phyloP scores from a whole-genome alignment of 2,329 filamentous ascomycete species.

The Aureobasidium pullulans region DNA sequence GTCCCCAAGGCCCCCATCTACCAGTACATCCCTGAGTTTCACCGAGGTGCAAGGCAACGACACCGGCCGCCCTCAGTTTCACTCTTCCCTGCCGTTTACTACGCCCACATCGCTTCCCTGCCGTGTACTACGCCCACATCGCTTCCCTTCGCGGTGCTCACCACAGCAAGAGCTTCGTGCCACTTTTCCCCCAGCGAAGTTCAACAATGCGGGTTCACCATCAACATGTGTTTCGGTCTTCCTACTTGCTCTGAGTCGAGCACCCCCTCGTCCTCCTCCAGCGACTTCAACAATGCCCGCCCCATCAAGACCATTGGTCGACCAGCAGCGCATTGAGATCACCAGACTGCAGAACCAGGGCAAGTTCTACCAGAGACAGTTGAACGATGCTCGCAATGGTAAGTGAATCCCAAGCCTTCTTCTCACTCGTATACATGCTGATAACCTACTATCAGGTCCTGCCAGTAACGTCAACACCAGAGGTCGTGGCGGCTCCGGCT shows the following conservation, averaged over 20 bases:
- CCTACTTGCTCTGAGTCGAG: too few relatives aligned
- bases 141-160: slow-evolving; percentile 71
- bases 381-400: background rate
- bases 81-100: too few relatives aligned
- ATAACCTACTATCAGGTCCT: background rate
- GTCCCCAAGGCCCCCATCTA: too few relatives aligned
- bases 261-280: too few relatives aligned
- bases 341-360: background rate
- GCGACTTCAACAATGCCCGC: too few relatives aligned
- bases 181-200: too few relatives aligned
- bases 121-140: slow-evolving; percentile 93
- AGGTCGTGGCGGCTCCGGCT: background rate
- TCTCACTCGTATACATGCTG: background rate
- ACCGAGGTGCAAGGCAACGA: too few relatives aligned
- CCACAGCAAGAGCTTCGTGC: slow-evolving; percentile 58
- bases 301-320: too few relatives aligned
- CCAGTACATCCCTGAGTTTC: too few relatives aligned
- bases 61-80: too few relatives aligned
- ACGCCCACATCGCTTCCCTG: slow-evolving; percentile 48
- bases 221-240: too few relatives aligned
- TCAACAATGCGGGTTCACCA: too few relatives aligned
- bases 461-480: background rate
- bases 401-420: background rate
- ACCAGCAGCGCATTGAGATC: background rate
- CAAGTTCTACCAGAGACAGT: background rate